Evolutionary conservation across 768 basidiomycete species (phyloP).

Genomic region (Trametes sanguinea): DNA sequence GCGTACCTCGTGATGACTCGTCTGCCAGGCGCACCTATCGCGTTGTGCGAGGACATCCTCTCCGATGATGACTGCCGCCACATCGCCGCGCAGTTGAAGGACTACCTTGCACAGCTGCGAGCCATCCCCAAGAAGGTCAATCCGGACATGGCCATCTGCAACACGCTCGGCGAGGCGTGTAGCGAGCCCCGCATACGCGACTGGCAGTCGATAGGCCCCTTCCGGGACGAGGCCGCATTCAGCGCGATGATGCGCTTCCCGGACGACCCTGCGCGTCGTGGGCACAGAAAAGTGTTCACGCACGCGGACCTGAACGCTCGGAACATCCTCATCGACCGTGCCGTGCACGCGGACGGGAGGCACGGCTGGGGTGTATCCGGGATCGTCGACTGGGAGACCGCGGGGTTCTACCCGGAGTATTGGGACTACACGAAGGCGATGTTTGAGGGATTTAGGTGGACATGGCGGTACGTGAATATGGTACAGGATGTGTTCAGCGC

Average conservation of each 20-base stretch:
- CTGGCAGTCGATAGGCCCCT: not conserved
- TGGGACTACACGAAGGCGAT: slow-evolving; percentile 25
- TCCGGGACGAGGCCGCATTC: not conserved
- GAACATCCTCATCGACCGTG: slow-evolving; percentile 24
- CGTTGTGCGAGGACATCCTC: not conserved
- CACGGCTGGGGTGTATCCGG: slow-evolving; percentile 13
- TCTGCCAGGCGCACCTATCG: not conserved
- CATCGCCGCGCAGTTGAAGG: not conserved
- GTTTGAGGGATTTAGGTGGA: not conserved
- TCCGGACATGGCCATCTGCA: not conserved
- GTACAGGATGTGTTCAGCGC: not conserved
- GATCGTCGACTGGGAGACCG: slow-evolving; percentile 30
- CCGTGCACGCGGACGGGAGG: not conserved
- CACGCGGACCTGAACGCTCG: slow-evolving; percentile 27
- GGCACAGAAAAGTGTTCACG: slow-evolving; percentile 21
- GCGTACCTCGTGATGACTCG: not conserved
- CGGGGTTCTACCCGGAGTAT: slow-evolving; percentile 30
- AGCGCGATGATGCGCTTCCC: not conserved
- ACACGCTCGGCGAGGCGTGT: not conserved
- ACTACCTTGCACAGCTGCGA: not conserved
- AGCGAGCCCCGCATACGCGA: not conserved
- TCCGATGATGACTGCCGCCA: not conserved
- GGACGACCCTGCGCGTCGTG: not conserved
- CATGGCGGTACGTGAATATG: not conserved
- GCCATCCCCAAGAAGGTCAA: not conserved